Conservation (phyloP, 2,329 filamentous ascomycete genomes). For the Ustulina deusta region DNA sequence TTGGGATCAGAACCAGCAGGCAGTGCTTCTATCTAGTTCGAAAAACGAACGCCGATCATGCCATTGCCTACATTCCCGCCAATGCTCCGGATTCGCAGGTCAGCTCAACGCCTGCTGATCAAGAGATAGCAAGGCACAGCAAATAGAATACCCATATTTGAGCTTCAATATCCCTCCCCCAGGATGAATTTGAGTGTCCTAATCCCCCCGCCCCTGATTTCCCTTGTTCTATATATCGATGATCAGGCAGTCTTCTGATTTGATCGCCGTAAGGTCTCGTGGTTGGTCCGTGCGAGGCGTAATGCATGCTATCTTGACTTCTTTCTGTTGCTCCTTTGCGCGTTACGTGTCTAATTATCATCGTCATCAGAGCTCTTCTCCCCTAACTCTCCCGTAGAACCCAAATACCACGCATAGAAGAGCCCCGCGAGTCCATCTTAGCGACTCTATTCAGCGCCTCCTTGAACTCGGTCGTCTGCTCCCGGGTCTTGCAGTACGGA, state of each 20-base stretch:
- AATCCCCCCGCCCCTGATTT: not conserved
- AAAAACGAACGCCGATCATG: not conserved
- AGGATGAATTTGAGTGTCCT: too few species aligned
- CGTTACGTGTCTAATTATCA: not conserved
- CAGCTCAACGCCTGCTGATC: conserved; percentile 1
- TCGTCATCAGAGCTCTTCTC: not conserved
- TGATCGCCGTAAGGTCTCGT: not conserved
- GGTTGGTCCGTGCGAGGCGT: not conserved
- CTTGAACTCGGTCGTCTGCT: conserved; percentile 83
- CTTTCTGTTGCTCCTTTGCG: not conserved
- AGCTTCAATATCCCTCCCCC: not conserved
- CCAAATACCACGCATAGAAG: conserved; percentile 67
- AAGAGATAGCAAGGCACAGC: not conserved
- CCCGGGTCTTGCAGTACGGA: conserved; percentile 75
- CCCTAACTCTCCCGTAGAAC: conserved; percentile 51
- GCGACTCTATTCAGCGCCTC: conserved; percentile 82
- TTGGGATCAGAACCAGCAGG: not conserved
- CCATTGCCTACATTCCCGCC: not conserved
- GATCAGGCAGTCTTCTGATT: not conserved
- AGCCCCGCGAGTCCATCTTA: conserved; percentile 70
- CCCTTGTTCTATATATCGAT: not conserved
- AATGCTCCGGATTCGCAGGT: not conserved
- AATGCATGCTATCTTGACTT: not conserved
- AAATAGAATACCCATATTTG: not conserved
- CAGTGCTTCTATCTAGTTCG: not conserved